Evolutionary conservation across 2,329 filamentous ascomycete species (phyloP), one percentile per base, ranked within the genome.

Genomic region (Thelonectria olida): DNA sequence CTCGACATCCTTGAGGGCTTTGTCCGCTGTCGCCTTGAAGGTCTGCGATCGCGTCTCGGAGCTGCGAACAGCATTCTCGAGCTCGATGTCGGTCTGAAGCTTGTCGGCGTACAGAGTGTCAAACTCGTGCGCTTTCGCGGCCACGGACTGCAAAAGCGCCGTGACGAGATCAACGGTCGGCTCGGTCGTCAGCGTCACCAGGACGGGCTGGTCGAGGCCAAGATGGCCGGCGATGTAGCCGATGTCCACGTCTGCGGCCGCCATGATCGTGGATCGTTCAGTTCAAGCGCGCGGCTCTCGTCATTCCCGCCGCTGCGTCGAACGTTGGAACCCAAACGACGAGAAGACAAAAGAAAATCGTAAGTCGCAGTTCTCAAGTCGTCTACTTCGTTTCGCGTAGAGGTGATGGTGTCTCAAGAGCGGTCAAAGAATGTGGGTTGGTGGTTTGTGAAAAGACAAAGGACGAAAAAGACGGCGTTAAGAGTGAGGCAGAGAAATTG

Each of bases 41-140:
- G 89, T 87, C 73, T 95, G 92, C 67, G 90, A 89, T 77, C 93
- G 92, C 22, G 90, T 88, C 74, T 98, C 95, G 61, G 91, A 90
- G 67, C 87, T 91, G 70, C 93, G 90, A 48, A 97, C 90, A 17
- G 90, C 91, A 77, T 93, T 96, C 76, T 99, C 96, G 7, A 98
- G 86, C 81, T 98, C 94, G 44, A 99, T 96, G 72, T 97, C 93
- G 45, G 92, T 82, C 68, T 92, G 90, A 44, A 97, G 85, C 80
- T 97, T 98, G 67, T 97, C 92, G 9, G 95, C 90, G 70, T 90
- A 92, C 39, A 97, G 80, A 38, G 89, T 86, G 74, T 97, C 93
- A 71, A 88, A 90, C 72, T 97, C 93, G 71, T 90, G 91, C 34
- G 92, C 93, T 76, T 96, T 97, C 27, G 82, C 81, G 22, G 90